Conservation (phyloP, 768 basidiomycete species). For the Tremella yokohamensis region DNA sequence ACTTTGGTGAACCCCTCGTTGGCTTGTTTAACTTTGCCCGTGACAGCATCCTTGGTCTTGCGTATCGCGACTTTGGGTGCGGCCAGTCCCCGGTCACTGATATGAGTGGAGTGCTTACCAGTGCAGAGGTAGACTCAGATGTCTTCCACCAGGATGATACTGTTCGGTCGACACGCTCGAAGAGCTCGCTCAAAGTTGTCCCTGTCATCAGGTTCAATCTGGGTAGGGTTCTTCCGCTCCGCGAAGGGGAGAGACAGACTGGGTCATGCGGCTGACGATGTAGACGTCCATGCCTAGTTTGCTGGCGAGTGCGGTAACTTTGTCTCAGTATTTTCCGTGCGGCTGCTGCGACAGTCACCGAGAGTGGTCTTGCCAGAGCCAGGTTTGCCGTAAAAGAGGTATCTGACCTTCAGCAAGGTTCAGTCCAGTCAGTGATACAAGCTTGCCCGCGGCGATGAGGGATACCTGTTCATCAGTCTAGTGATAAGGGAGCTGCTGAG, state of each 20-base stretch:
- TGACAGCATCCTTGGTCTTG: not conserved
- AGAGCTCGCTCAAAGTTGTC: too few species aligned
- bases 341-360: not conserved
- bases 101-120: not conserved
- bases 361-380: constrained; percentile 40
- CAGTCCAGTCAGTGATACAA: too few species aligned
- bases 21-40: not conserved
- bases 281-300: constrained; percentile 88
- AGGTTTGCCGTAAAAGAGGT: constrained; percentile 37
- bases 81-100: not conserved
- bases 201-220: too few species aligned
- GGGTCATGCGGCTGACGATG: constrained; percentile 56
- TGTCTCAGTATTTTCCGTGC: not conserved
- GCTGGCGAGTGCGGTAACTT: constrained; percentile 71
- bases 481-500: not conserved
- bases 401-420: too few species aligned
- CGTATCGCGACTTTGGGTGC: not conserved
- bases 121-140: constrained; percentile 51
- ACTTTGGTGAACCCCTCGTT: not conserved
- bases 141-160: constrained; percentile 87
- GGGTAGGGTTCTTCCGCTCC: constrained; percentile 68
- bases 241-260: not conserved
- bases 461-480: constrained; percentile 28
- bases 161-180: constrained; percentile 78
- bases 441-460: constrained; percentile 47